These are phyloP conservation scores for Cyberlindnera amylophila DNA, from an alignment of 805 yeast species.

Conservation along the genomic window DNA sequence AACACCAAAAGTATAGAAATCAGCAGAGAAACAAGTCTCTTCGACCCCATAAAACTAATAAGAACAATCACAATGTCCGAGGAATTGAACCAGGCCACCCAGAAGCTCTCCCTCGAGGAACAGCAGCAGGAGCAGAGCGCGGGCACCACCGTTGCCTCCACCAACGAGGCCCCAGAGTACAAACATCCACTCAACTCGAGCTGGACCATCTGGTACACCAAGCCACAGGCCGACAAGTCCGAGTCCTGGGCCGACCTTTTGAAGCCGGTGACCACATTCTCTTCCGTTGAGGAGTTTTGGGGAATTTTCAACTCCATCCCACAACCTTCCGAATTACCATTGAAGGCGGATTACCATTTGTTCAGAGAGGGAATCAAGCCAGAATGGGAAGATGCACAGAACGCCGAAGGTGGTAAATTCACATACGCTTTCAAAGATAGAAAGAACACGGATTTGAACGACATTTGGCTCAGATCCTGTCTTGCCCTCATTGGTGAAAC, in stretches of 20 bases:
- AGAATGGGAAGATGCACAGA: slow-evolving; percentile 95
- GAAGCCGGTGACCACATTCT: slow-evolving; percentile 87
- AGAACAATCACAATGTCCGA: slow-evolving; percentile 25
- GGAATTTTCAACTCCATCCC: slow-evolving; percentile 94
- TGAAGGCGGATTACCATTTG: slow-evolving; percentile 90
- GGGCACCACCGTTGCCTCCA: slow-evolving; percentile 15
- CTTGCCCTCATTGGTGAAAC: slow-evolving; percentile 94
- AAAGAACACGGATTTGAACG: slow-evolving; percentile 63
- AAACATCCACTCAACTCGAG: slow-evolving; percentile 82
- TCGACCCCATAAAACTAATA: too few species aligned
- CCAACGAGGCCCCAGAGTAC: slow-evolving; percentile 29
- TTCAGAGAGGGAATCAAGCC: slow-evolving; percentile 94
- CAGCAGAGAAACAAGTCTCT: slow-evolving; percentile 16
- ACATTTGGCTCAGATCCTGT: slow-evolving; percentile 86
- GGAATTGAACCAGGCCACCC: slow-evolving; percentile 27
- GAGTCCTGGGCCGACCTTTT: slow-evolving; percentile 92
- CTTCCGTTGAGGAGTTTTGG: slow-evolving; percentile 99
- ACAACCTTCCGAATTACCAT: slow-evolving; percentile 83
- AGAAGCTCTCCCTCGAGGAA: slow-evolving; percentile 24
- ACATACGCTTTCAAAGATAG: slow-evolving; percentile 68
- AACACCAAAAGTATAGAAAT: slow-evolving; percentile 1
- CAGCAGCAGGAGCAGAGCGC: slow-evolving; percentile 10
- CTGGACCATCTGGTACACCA: slow-evolving; percentile 98
- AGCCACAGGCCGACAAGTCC: slow-evolving; percentile 70
- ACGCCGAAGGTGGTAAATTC: slow-evolving; percentile 94